These are phyloP conservation scores for Kwoniella sp. DNA, from an alignment of 768 basidiomycete genomes.

Conservation along the genomic window DNA sequence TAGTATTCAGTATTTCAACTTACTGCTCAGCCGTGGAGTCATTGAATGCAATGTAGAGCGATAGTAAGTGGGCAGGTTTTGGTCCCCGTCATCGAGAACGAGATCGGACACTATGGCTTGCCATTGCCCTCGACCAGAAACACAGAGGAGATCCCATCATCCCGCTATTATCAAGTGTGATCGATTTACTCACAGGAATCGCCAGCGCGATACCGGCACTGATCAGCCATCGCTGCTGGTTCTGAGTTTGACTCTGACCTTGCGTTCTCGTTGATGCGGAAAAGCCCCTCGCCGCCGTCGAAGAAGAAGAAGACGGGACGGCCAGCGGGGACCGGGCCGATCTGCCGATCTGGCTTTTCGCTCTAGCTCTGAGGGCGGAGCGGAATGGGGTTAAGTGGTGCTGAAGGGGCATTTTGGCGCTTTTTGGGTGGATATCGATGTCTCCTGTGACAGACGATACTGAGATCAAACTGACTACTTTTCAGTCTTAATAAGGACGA, in stretches of 20 bases:
- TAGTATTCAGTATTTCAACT: constrained; percentile 3
- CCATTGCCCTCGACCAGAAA: too few species aligned
- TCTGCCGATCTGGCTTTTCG: background rate
- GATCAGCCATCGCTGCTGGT: constrained; percentile 7
- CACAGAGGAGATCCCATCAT: background rate
- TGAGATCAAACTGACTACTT: too few species aligned
- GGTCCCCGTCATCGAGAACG: too few species aligned
- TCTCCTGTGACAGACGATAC: too few species aligned
- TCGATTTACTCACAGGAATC: constrained; percentile 26
- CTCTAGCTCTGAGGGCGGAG: background rate
- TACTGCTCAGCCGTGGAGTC: background rate
- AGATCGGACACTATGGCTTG: too few species aligned
- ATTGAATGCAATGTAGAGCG: too few species aligned
- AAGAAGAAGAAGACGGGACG: too few species aligned
- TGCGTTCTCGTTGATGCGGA: background rate
- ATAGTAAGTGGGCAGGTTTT: too few species aligned
- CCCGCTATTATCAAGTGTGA: too few species aligned
- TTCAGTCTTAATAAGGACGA: too few species aligned
- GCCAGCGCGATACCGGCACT: constrained; percentile 21
- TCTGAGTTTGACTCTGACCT: background rate
- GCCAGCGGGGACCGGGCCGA: background rate
- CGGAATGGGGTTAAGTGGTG: background rate
- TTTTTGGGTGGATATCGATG: background rate
- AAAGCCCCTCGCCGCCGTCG: background rate
- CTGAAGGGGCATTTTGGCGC: background rate